A percentile compares a stretch with the other conserved stretches of the same genome.
These are phyloP conservation scores for Binderoboletus segoi DNA, from an alignment of 1,284 basidiomycete genomes.

Conservation along the genomic window DNA sequence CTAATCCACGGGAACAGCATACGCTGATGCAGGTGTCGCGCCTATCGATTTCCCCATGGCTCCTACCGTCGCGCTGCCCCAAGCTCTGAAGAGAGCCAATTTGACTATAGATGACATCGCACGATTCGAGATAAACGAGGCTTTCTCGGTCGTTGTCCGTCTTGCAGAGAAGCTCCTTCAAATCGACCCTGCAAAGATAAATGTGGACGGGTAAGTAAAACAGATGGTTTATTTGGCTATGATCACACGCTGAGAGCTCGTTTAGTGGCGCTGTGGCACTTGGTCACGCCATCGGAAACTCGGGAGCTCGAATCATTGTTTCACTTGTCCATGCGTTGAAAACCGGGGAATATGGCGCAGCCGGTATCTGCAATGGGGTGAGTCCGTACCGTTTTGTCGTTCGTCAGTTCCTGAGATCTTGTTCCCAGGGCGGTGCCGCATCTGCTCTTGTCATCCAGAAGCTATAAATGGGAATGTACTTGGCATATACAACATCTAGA, in stretches of 20 bases:
- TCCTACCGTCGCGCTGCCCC: slow-evolving; percentile 89
- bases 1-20: slow-evolving; percentile 58
- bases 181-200: slow-evolving; percentile 88
- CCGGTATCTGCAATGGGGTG: slow-evolving; percentile 97
- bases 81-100: slow-evolving; percentile 87
- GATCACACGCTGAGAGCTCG: slow-evolving; percentile 16
- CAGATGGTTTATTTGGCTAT: slow-evolving; percentile 1
- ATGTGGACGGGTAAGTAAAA: slow-evolving; percentile 77
- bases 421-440: slow-evolving; percentile 82
- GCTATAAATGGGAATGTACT: slow-evolving; percentile 54
- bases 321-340: slow-evolving; percentile 92
- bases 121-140: slow-evolving; percentile 97
- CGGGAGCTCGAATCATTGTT: slow-evolving; percentile 93
- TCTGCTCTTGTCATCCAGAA: slow-evolving; percentile 90
- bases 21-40: slow-evolving; percentile 94
- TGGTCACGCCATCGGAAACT: slow-evolving; percentile 95
- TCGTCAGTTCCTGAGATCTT: slow-evolving; percentile 16
- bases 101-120: slow-evolving; percentile 85
- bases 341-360: slow-evolving; percentile 95
- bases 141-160: slow-evolving; percentile 94
- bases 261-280: slow-evolving; percentile 88
- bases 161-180: slow-evolving; percentile 89
- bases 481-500: slow-evolving; percentile 20
- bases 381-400: slow-evolving; percentile 37
- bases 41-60: slow-evolving; percentile 98